Base-by-base conservation (phyloP, 2,329 filamentous ascomycete species). In the Ophiostoma sp. region DNA sequence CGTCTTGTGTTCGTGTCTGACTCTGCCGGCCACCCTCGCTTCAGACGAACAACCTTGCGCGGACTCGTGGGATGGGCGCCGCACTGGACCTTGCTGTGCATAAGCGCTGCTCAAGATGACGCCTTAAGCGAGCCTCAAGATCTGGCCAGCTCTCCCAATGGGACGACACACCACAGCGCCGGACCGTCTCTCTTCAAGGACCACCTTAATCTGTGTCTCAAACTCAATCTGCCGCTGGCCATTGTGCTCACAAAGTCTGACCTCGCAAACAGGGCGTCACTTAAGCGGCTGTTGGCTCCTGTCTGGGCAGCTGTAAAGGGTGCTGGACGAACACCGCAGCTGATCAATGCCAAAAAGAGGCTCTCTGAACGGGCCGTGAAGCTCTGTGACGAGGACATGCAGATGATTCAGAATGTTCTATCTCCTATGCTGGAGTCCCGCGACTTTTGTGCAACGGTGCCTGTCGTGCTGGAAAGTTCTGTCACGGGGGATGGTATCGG, bases 11-110 rank as follows among this genome's bases (percentile, higher is more conserved):
- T 97, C 74, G 83, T 98, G 7, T 92, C 93, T 0, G 95, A 99
- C 79, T 96, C 94, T 65, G 94, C 94, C 20, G 95, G 95, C 0
- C 92, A 96, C 73, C 90, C 94, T 52, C 88, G 93, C 64, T 99
- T 95, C 79, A 87, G 93, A 67, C 89, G 95, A 70, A 98, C 94
- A 6, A 94, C 93, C 2, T 83, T 98, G 69, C 87, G 94, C 72
- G 93, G 94, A 0, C 83, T 99, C n/a, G 86, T 99, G 73, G 95
- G 94, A 65, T 98, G 95, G 94, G 91, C 92, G 52, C 95, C 95
- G 10, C 93, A 98, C 77, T 99, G 95, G 90, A 93, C 92, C 1
- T 79, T 97, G 31, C 84, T 98, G 1, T 97, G 96, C 74, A 88
- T 98, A 72, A 68, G 39, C 3, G 65, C 71, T 0, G 89, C 93